Base-by-base conservation (phyloP, 441 rosid genomes). In the Erodium trifolium region DNA sequence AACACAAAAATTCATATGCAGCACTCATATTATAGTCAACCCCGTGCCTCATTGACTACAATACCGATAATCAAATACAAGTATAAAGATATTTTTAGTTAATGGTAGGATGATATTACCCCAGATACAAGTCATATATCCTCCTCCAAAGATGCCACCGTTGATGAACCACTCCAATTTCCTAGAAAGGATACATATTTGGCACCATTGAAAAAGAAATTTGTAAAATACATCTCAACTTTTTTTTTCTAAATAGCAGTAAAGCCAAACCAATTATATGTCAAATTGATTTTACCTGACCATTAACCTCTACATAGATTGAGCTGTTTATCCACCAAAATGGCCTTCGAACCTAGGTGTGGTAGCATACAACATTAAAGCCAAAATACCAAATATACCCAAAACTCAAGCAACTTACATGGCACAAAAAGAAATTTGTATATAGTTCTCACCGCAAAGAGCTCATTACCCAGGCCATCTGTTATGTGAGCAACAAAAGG, bases 141-240 rank as follows among this genome's bases (percentile, higher is more conserved):
- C 99, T 88, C 80, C 84, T 89, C 99, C 99, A 93, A 39, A 91
- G 87, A 84, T 93, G 99, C 99, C 99, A 93, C 70, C 96, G 78
- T 77, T 88, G 82, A 68, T 93, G 99, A 75, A 91, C 99, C 76
- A 93, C 97, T 29, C 99, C 96, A 66, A 93, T 75, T 83, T 89
- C 99, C 96, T 93, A 72, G 23, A 72, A 68, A 68, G 31, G 70
- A 59, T 37, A 70, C 7, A 70, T 43, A 62, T 53, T 60, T 51
- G 29, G 43, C 34, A 67, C 34, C 47, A 37, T 66, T 39, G 70
- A 62, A 60, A 63, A 23, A 75, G 17, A 31, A 13, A 67, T 23
- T 23, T 18, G 66, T 37, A 78, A 2, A n/a, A 53, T 16, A 65
- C 68, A 65, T 16, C 59, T 37, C 71, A 72, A 62, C 27, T 23